Conservation (phyloP, 306 rosid species). For the Vigna trinervia region DNA sequence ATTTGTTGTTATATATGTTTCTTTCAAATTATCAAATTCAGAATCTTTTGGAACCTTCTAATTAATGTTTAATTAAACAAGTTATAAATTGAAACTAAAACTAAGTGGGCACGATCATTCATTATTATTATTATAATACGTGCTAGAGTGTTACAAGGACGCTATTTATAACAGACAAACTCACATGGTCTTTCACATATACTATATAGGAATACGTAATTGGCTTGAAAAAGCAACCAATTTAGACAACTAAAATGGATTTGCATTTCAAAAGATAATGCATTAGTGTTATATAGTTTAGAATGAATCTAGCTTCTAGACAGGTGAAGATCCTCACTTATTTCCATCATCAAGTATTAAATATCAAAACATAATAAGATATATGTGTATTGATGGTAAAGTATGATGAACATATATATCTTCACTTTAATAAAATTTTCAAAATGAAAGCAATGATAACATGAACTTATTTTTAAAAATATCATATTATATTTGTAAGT, state of each 20-base stretch:
- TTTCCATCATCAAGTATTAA: not conserved
- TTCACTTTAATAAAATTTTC: not conserved
- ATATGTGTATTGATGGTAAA: not conserved
- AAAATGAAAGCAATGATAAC: too few species aligned
- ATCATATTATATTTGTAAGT: not conserved
- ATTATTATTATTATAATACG: not conserved
- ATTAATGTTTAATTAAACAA: not conserved
- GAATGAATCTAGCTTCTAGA: not conserved
- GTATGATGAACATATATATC: not conserved
- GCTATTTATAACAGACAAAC: not conserved
- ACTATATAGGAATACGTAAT: not conserved
- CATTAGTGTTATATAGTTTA: not conserved
- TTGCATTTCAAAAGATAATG: not conserved
- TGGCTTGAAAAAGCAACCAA: too few species aligned
- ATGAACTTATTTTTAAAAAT: not conserved
- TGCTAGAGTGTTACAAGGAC: not conserved
- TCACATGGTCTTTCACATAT: constrained; percentile 31
- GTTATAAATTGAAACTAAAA: not conserved
- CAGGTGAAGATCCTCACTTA: not conserved
- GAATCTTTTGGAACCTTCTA: not conserved
- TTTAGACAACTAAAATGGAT: too few species aligned
- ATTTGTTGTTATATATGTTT: not conserved
- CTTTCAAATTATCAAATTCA: not conserved
- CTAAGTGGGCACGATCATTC: not conserved
- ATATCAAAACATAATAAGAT: not conserved